A percentile compares a stretch with the other conserved stretches of the same genome.
Conservation (phyloP, 257 asterid species). For the Solanum boliviense region DNA sequence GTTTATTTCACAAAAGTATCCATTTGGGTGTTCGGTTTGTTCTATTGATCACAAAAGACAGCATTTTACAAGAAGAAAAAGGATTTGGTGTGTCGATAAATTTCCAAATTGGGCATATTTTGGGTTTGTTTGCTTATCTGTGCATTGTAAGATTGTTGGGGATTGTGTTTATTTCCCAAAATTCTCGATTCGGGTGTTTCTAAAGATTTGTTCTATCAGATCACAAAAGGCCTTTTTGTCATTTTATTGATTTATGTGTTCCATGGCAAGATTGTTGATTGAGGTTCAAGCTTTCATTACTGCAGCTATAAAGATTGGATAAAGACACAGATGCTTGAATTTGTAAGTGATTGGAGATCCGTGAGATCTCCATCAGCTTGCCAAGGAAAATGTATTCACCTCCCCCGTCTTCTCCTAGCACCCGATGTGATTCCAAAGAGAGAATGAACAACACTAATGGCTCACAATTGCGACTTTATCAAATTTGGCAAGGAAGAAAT, state of each 20-base stretch:
- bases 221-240: background rate
- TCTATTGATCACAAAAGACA: background rate
- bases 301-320: background rate
- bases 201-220: background rate
- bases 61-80: background rate
- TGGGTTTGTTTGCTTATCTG: background rate
- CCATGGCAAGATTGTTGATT: background rate
- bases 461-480: constrained; percentile 23
- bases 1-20: background rate
- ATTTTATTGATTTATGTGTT: background rate
- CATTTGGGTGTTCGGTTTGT: background rate
- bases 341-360: background rate
- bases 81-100: background rate
- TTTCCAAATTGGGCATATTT: background rate
- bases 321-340: background rate
- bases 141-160: background rate
- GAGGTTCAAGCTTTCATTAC: background rate
- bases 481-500: constrained; percentile 50
- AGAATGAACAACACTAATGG: constrained; percentile 6
- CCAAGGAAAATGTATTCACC: constrained; percentile 23
- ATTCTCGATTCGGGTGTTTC: background rate
- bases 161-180: background rate
- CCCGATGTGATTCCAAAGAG: constrained; percentile 3
- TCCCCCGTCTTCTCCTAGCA: background rate
- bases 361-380: background rate